Evolutionary conservation across 768 basidiomycete genomes (phyloP).

Genomic region (Amanita inopinata): DNA sequence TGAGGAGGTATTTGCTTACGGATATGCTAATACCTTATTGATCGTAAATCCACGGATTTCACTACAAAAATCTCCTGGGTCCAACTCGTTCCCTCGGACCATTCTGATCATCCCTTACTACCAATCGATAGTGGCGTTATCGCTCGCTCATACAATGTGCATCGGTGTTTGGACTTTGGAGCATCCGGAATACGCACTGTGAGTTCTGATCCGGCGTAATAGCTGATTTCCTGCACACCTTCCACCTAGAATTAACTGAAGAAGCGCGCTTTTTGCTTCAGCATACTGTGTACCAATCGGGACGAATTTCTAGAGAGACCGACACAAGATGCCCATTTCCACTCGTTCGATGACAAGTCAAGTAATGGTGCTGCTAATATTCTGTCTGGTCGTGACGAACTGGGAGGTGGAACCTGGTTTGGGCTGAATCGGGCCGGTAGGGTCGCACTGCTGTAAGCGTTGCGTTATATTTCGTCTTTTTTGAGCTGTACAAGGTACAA

Average conservation of each 20-base stretch:
- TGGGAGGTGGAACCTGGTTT: conserved; percentile 78
- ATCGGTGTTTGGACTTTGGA: conserved; percentile 71
- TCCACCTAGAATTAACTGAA: conserved; percentile 8
- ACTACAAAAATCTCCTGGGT: conserved; percentile 8
- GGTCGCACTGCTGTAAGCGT: conserved; percentile 61
- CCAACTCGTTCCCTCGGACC: conserved; percentile 15
- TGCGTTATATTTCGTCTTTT: conserved; percentile 9
- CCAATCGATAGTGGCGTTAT: conserved; percentile 12
- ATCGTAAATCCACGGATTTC: conserved; percentile 23
- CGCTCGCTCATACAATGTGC: conserved; percentile 42
- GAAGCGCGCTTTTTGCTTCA: conserved; percentile 20
- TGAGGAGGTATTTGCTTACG: conserved; percentile 10
- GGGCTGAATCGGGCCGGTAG: conserved; percentile 58
- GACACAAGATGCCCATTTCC: conserved; percentile 56
- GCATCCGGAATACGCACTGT: conserved; percentile 74
- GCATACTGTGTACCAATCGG: conserved; percentile 67
- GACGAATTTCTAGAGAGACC: conserved; percentile 67
- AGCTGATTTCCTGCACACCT: not conserved
- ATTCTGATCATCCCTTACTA: conserved; percentile 9
- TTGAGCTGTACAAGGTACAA: conserved; percentile 8
- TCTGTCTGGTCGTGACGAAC: conserved; percentile 66
- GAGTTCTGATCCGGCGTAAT: conserved; percentile 21
- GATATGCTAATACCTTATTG: conserved; percentile 14
- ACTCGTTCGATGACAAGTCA: conserved; percentile 41
- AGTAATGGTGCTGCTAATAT: conserved; percentile 26